Evolutionary conservation across 306 rosid species (phyloP), one percentile per base, ranked within the genome.

Genomic region (Vigna unguiculata): DNA sequence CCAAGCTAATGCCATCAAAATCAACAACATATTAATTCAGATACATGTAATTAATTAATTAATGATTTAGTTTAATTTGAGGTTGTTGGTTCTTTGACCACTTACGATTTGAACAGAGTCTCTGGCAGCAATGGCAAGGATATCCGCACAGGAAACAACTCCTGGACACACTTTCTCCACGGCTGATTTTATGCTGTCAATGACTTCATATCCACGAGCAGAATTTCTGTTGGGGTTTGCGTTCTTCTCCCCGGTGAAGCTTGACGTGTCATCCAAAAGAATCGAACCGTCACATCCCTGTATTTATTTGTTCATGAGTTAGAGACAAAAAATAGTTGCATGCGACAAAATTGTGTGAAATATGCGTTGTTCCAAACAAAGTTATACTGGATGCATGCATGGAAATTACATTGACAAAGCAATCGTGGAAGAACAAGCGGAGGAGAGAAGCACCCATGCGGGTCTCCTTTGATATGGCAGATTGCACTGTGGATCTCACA

Each of bases 361-460:
- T 15, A 58, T 20, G 36, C 25, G 0, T 58, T 12, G 38, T 58
- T 58, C 25, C 38, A 60, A 61, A 32, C 17, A 34, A 34, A 36
- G 10, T 36, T 36, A 63, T n/a, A n/a, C 25, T 38, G 36, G 63
- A 24, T 22, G 63, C 61, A 54, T 54, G 70, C 1, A 57, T 11
- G n/a, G 54, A 69, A 70, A 80, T 83, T 88, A 93, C 97, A 55
- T 94, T 94, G 81, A 94, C 98, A 55, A 94, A 90, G 76, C 97
- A 95, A 45, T 95, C 97, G 1, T 92, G 98, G 78, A 95, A 92
- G 87, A 85, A 86, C 77, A 95, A 73, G 14, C 98, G 98, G 16
- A 95, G 97, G 64, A 95, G 81, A 36, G 98, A 95, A 73, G 97
- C 97, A 19, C 97, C 98, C 88, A 90, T 94, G 13, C 98, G 88